Base-by-base conservation (phyloP, 441 rosid genomes). In the Melianthus villosus region DNA sequence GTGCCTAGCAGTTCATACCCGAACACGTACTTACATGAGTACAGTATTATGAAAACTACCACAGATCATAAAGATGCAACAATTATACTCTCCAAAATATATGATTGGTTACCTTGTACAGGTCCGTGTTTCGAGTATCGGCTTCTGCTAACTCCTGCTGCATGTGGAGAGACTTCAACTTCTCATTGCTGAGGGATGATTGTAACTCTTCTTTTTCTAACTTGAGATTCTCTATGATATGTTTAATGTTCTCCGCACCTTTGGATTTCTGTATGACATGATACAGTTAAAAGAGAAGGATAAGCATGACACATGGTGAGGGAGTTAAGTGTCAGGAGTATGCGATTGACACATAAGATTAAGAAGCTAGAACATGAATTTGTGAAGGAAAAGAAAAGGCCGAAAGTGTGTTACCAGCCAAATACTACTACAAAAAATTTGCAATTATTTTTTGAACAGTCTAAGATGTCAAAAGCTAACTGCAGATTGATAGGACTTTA, bases 121-220 rank as follows among this genome's bases (percentile, higher is more conserved):
- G 71, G 32, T 84, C 94, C 14, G 75, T 48, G 48, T 75, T 77
- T 37, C 79, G 73, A 56, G 70, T 42, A 62, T 91, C 91, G 3
- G 82, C 91, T 50, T 85, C 96, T 22, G 69, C 42, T 40, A 79
- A 43, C 26, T 85, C 93, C 54, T 85, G 71, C 83, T 74, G 82
- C 51, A 82, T 55, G 54, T 75, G 86, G 52, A 67, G 55, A 29
- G 77, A 65, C 44, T 60, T 75, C 50, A 64, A 57, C 60, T 67
- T 85, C 73, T 91, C 96, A 55, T 72, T 75, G 75, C 52, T 58
- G 26, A 91, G 68, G 6, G 73, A 70, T 53, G 64, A 57, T 59
- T 79, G 93, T 33, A 85, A 51, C 53, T 77, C 93, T 69, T 77
- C 94, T 60, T 73, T 85, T 60, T 85, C 87, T 4, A 65, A 64